Conservation (phyloP, 2,329 filamentous ascomycete genomes). For the Podosphaera xanthii region DNA sequence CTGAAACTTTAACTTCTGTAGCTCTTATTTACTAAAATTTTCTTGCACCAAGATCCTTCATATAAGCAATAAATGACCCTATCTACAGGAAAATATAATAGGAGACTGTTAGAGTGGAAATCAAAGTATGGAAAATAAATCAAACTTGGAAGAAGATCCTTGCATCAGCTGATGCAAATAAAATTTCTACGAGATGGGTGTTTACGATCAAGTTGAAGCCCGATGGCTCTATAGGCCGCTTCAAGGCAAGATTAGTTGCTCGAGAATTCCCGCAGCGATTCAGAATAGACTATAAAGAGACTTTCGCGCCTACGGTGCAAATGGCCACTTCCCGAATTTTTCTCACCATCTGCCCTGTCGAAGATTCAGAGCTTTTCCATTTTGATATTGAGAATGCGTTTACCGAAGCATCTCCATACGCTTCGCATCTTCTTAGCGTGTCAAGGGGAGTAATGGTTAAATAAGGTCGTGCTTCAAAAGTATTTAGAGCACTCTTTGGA, state of each 20-base stretch:
- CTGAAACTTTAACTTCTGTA: too few relatives aligned
- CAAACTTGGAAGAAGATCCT: too few relatives aligned
- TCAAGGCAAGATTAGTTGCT: neutral
- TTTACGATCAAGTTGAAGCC: neutral
- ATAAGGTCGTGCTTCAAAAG: neutral
- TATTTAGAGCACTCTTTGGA: neutral
- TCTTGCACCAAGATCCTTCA: too few relatives aligned
- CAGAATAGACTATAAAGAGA: neutral
- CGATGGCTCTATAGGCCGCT: neutral
- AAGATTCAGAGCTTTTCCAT: neutral
- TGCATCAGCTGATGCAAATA: too few relatives aligned
- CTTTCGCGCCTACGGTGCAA: neutral
- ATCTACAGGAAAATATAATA: too few relatives aligned
- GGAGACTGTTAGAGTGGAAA: too few relatives aligned
- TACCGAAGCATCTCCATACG: neutral
- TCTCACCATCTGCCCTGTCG: neutral
- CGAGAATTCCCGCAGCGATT: neutral
- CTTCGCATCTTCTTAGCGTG: neutral
- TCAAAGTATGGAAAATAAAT: too few relatives aligned
- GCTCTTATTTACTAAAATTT: too few relatives aligned
- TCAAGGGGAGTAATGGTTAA: neutral
- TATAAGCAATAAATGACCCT: too few relatives aligned
- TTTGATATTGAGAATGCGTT: slow-evolving; percentile 1
- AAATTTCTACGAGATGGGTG: too few relatives aligned
- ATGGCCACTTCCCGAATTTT: neutral